Conservation (phyloP, 345 rosid genomes). For the Zanthoxylum bungeanum region DNA sequence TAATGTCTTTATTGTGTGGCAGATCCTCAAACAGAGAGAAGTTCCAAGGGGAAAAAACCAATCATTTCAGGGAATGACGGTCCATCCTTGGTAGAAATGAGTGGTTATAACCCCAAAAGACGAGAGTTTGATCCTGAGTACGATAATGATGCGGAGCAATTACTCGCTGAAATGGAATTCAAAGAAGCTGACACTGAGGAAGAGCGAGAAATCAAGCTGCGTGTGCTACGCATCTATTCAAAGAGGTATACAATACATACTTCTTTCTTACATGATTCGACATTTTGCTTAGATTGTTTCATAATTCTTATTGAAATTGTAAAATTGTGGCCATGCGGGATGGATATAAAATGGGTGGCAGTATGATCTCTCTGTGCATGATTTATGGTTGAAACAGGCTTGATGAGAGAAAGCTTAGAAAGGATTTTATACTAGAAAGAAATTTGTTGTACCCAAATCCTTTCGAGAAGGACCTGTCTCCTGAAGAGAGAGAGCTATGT, state of each 20-base stretch:
- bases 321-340: neutral
- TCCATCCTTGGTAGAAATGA: slow-evolving; percentile 62
- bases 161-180: slow-evolving; percentile 97
- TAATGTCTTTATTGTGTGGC: slow-evolving; percentile 21
- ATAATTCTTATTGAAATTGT: neutral
- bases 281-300: neutral
- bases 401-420: slow-evolving; percentile 91
- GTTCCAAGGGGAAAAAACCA: slow-evolving; percentile 70
- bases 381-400: slow-evolving; percentile 47
- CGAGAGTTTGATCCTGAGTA: slow-evolving; percentile 91
- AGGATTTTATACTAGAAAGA: slow-evolving; percentile 88
- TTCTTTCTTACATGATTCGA: neutral
- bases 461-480: slow-evolving; percentile 68
- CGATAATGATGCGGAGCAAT: slow-evolving; percentile 94
- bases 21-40: slow-evolving; percentile 66
- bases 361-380: neutral
- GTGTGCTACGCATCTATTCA: slow-evolving; percentile 75
- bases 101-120: slow-evolving; percentile 82
- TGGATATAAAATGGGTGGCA: neutral
- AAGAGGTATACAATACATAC: slow-evolving; percentile 49
- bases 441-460: slow-evolving; percentile 68
- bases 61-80: slow-evolving; percentile 50
- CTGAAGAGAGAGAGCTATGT: slow-evolving; percentile 75
- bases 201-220: slow-evolving; percentile 77
- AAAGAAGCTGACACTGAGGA: slow-evolving; percentile 85